Conservation (phyloP, 2,329 filamentous ascomycete species). For the Colletotrichum plurivorum region DNA sequence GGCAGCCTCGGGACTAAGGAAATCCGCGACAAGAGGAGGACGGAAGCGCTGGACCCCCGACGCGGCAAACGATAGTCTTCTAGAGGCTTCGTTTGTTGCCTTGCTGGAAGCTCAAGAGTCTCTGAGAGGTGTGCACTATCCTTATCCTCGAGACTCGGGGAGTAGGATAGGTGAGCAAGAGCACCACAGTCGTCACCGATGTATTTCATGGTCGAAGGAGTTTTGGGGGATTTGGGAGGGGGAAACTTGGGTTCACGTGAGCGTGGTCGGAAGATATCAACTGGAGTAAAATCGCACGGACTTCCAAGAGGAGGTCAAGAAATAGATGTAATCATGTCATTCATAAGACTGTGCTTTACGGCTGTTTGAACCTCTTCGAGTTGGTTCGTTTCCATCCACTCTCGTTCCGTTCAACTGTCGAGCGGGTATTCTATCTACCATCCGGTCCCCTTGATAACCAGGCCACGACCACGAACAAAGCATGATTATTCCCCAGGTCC, state of each 20-base stretch:
- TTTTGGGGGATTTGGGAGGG: no score
- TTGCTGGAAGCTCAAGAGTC: not conserved
- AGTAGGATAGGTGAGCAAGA: no score
- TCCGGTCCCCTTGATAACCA: not conserved
- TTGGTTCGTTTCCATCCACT: constrained; percentile 8
- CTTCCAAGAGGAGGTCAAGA: not conserved
- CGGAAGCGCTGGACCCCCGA: constrained; percentile 87
- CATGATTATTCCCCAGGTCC: no score
- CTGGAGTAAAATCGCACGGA: no score
- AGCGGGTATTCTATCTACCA: not conserved
- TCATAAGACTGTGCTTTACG: constrained; percentile 1
- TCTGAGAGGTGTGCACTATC: not conserved
- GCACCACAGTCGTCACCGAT: no score
- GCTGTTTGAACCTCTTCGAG: not conserved
- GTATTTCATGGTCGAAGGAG: no score
- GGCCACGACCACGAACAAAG: not conserved
- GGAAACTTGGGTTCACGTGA: no score
- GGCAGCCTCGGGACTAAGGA: constrained; percentile 94
- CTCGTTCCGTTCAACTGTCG: not conserved
- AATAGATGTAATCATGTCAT: constrained; percentile 12
- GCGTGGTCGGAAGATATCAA: no score
- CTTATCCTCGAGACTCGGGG: not conserved
- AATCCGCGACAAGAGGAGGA: constrained; percentile 84
- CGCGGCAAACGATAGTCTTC: constrained; percentile 67
- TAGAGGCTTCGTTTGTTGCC: not conserved